Base-by-base conservation (phyloP, 768 basidiomycete genomes). In the Mrakia hoshinonis region DNA sequence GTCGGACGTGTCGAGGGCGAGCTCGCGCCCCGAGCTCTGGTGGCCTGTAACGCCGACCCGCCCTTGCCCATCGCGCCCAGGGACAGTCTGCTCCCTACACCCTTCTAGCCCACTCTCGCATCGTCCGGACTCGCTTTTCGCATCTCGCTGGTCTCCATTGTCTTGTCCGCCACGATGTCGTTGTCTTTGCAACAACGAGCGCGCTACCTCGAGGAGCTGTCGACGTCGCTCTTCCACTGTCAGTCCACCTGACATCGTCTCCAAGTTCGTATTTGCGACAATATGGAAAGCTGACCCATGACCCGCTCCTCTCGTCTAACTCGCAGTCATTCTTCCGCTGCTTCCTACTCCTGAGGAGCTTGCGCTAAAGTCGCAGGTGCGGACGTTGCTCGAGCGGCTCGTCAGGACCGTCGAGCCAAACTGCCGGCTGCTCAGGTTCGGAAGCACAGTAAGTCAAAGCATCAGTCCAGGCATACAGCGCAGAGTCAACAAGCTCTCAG, bases 361-460 rank as follows among this genome's bases (percentile, higher is more conserved):
- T 81, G 85, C 87, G 51, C 87, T 94, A 77, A 99, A 97, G 83
- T 94, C 97, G 82, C 91, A 95, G 77, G 94, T 97, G 74, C 83
- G 95, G 77, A 91, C 91, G 80, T 84, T 94, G 76, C 88, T 99
- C 68, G 94, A 99, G 82, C 86, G 91, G 76, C 87, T 99, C 81
- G 95, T 95, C 79, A 86, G 91, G 78, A 93, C 91, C 55, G 91
- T 99, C 81, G 91, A 94, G 79, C 94, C 93, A 54, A 85, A 91
- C 76, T 90, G 90, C 74, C 87, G 91, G 67, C 82, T 99, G 75
- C 81, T 95, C 75, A 92, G 92, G 69, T 99, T 99, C 79, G 95
- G 95, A 43, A 93, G 91, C 78, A 96, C 36, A 29, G 61, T 73
- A 2, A 54, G 62, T 68, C 67, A 67, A 10, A 22, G 22, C 49